Evolutionary conservation across 139 green algal species (phyloP), one percentile per base, ranked within the genome.

Genomic region (Volvox africanus): DNA sequence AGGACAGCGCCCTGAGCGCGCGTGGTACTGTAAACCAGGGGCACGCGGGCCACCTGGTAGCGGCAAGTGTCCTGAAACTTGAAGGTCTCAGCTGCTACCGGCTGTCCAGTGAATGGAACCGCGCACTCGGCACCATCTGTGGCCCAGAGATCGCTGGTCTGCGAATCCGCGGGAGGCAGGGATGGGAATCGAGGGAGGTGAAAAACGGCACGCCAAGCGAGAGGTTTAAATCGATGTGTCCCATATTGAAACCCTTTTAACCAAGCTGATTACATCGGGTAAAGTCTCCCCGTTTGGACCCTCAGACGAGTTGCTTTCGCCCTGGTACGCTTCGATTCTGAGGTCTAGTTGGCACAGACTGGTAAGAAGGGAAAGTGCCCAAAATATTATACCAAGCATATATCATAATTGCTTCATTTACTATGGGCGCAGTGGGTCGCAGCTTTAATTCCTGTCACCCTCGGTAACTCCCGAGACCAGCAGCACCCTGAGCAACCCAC

Each of bases 111-210:
- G 0, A 16, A 22, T 0, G 85, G 85, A 14, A 89, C 17, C 6
- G 68, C 68, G 67, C 85, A 89, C 69, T 89, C 85, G 5, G 16
- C n/a, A 20, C 20, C n/a, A 30, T 82, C 69, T 1, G 85, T 89
- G 28, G 37, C 28, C 85, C 85, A 89, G 0, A 82, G 85, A 24
- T 89, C 85, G 12, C 37, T 35, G 1, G 85, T 89, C 85, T 89
- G 85, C 68, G 37, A 79, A 35, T n/a, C 71, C 44, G 44, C 5
- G 44, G 44, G 44, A 55, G 44, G 44, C 44, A 5, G 44, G 44
- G 44, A 55, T 55, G 44, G 44, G 44, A 55, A 55, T 55, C 9
- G 44, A 55, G 44, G 44, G 44, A 55, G 44, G 44, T 55, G 9
- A 55, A 55, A 55, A 14, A 14, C 44, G 44, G 44, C 44, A 9